Base-by-base conservation (phyloP, 2,329 filamentous ascomycete genomes). In the Fusarium duplospermum region DNA sequence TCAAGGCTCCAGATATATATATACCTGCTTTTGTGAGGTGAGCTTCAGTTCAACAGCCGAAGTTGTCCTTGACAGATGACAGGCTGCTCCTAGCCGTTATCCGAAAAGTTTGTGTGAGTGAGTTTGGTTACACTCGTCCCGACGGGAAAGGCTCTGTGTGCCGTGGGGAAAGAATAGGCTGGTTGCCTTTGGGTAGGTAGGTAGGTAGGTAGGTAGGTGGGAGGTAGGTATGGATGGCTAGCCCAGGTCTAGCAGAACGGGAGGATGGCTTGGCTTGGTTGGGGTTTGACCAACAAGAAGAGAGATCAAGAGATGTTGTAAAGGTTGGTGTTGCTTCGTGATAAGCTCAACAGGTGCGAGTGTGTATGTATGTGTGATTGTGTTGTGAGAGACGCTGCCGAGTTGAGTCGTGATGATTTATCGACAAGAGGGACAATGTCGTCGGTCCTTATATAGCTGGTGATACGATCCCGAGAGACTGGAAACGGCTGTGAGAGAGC, bases 401-500 rank as follows among this genome's bases (percentile, higher is more conserved):
- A 72, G 66, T 66, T 74, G 71, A 76, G 74, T 62, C 64, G 59
- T 72, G 64, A 58, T 72, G 66, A 61, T 74, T 74, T 69, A 38
- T 72, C 22, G 60, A 45, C 57, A 67, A 62, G 59, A 76, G 62
- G 57, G 65, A 35, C 70, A 71, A 72, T 65, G 65, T 31, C 60
- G 50, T 63, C 74, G 62, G 66, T 66, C 72, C 65, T 79, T 79
- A 79, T 79, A 79, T 79, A 79, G 70, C 69, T 68, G 74, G 74
- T 74, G 74, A 77, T 58, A 77, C 74, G 68, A 72, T 66, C 69
- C 77, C 76, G 73, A 76, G 75, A 65, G 64, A 70, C 66, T 73
- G 77, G 77, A 62, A 68, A 69, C 65, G 62, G 72, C 61, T 70
- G 40, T 70, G 69, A 69, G 33, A 71, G 75, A 76, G 58, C 70